phyloP scores from a whole-genome alignment of 768 basidiomycete genomes.

The Hydnomerulius pinastri region DNA sequence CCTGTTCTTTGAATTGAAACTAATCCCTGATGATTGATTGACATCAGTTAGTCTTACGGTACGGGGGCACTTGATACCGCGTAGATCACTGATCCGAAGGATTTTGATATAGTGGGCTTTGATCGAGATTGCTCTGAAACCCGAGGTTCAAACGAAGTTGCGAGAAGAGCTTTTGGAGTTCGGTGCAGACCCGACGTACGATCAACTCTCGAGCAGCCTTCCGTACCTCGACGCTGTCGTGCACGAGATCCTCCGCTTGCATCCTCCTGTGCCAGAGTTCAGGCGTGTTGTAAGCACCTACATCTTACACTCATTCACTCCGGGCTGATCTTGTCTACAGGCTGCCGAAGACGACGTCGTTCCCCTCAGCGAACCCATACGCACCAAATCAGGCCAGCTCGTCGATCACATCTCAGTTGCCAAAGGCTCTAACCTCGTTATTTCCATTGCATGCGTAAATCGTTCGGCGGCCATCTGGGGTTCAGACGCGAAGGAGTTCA shows the following conservation, averaged over 20 bases:
- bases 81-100: constrained; percentile 22
- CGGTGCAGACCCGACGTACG: constrained; percentile 48
- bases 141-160: constrained; percentile 46
- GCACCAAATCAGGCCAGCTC: constrained; percentile 39
- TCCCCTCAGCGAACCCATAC: constrained; percentile 52
- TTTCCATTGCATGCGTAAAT: constrained; percentile 51
- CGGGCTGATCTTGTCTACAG: constrained; percentile 25
- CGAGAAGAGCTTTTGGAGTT: constrained; percentile 50
- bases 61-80: too few species aligned
- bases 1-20: neutral
- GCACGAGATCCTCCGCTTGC: constrained; percentile 45
- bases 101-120: constrained; percentile 52
- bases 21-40: too few species aligned
- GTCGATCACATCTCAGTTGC: constrained; percentile 44
- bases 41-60: constrained; percentile 31
- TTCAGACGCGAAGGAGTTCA: constrained; percentile 54
- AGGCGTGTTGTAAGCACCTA: constrained; percentile 15
- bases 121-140: constrained; percentile 52
- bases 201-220: constrained; percentile 33
- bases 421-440: constrained; percentile 47
- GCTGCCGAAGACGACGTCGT: constrained; percentile 57
- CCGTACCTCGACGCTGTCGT: constrained; percentile 57
- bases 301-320: constrained; percentile 23
- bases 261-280: constrained; percentile 36
- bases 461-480: constrained; percentile 60